A percentile compares a stretch with the other conserved stretches of the same genome.
Evolutionary conservation across 495 filamentous ascomycete genomes (phyloP).

Genomic region (Penicillium maclennaniae): DNA sequence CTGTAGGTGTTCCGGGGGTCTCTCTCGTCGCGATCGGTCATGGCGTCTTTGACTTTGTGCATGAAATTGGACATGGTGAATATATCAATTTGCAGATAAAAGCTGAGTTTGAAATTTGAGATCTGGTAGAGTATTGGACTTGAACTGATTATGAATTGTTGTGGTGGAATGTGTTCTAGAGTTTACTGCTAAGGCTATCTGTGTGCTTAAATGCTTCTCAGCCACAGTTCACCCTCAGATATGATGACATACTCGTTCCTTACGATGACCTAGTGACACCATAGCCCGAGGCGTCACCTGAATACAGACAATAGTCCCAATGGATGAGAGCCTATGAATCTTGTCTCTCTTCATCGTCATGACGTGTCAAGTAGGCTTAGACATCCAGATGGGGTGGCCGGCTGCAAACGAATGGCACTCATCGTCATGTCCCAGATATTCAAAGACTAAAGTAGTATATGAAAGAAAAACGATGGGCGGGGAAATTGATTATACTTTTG

Average conservation of each 20-base stretch:
- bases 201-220: background rate
- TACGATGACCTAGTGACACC: background rate
- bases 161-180: background rate
- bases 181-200: too few relatives aligned
- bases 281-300: background rate
- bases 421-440: background rate
- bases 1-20: background rate
- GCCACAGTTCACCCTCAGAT: background rate
- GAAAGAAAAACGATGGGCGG: background rate
- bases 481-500: background rate
- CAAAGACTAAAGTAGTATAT: background rate
- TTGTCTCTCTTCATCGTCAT: background rate
- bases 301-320: background rate
- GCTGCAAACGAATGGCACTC: background rate
- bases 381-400: background rate
- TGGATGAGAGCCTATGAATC: background rate
- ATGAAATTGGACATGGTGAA: constrained; percentile 57
- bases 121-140: background rate
- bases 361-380: background rate
- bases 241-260: background rate
- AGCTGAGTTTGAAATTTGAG: background rate
- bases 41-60: constrained; percentile 65
- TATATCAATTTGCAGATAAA: background rate
- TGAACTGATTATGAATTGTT: background rate
- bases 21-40: constrained; percentile 30